phyloP scores from a whole-genome alignment of 768 basidiomycete genomes.

The Rhizopogon vinicolor region DNA sequence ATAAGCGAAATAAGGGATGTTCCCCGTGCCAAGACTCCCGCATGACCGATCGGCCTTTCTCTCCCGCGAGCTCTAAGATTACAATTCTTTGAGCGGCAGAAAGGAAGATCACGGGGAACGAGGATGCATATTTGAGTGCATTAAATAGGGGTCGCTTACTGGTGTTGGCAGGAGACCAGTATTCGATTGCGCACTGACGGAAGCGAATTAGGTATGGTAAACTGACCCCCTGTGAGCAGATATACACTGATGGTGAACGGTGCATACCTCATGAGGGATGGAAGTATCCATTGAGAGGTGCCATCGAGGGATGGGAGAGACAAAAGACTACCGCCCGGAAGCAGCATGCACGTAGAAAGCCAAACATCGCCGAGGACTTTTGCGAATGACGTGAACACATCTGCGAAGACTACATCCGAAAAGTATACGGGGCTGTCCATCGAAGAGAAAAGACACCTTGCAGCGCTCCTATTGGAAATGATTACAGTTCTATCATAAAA shows the following conservation, averaged over 20 bases:
- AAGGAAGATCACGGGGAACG: slow-evolving; percentile 94
- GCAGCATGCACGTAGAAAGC: slow-evolving; percentile 84
- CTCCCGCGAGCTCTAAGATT: slow-evolving; percentile 49
- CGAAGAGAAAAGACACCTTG: slow-evolving; percentile 71
- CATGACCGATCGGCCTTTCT: slow-evolving; percentile 39
- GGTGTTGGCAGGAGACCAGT: slow-evolving; percentile 54
- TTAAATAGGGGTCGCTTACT: slow-evolving; percentile 79
- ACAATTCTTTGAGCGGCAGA: slow-evolving; percentile 86
- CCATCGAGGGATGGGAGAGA: slow-evolving; percentile 57
- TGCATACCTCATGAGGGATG: slow-evolving; percentile 81
- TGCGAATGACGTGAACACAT: slow-evolving; percentile 94
- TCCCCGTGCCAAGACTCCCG: slow-evolving; percentile 66
- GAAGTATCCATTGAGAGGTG: slow-evolving; percentile 70
- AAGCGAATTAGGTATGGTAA: slow-evolving; percentile 89
- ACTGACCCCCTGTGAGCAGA: slow-evolving; percentile 28
- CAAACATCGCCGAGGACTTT: slow-evolving; percentile 95
- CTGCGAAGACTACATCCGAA: slow-evolving; percentile 89
- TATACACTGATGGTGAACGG: background rate
- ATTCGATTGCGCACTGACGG: slow-evolving; percentile 92
- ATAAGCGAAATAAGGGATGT: slow-evolving; percentile 76
- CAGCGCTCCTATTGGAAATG: slow-evolving; percentile 48
- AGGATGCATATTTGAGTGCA: slow-evolving; percentile 92
- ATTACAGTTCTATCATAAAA: background rate
- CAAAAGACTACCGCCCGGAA: slow-evolving; percentile 75
- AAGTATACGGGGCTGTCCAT: slow-evolving; percentile 67